Base-by-base conservation (phyloP, 345 rosid species). In the Linum lewisii region DNA sequence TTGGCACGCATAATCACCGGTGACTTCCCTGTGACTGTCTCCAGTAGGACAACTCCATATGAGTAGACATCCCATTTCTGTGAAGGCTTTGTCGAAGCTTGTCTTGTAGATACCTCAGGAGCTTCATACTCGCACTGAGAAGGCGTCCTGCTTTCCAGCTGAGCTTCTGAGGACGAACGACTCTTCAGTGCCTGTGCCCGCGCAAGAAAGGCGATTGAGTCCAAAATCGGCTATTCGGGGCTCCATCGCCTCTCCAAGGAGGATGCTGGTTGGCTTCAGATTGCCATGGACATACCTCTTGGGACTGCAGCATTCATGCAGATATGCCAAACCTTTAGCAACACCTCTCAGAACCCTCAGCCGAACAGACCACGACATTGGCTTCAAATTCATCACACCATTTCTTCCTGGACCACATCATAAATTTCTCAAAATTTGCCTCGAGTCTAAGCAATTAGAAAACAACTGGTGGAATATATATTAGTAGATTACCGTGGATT, bases 21-120 rank as follows among this genome's bases (percentile, higher is more conserved):
- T 7, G 71, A 62, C 52, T 63, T 66, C 20, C 75, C 71, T 21
- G 75, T 61, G 20, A 72, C 59, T 25, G 62, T 62, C 57, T 72
- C 75, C 29, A 66, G 56, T 37, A 62, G 26, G 20, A 72, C 62
- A 24, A 66, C 61, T 18, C 75, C 71, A n/a, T 51, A 72, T 26
- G 75, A 66, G 66, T 72, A 72, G 19, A 66, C 71, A 49, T 72
- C 75, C 75, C 75, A 71, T 24, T 72, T 72, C 61, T 72, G 75
- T 21, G 71, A 66, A 6, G 75, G 75, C 24, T 53, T 72, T 14
- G 60, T 21, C 15, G 60, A 21, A 20, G 37, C 16, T 5, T 21
- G 6, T 63, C 54, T 62, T 3, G 64, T 26, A 13, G 59, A 63
- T 16, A 42, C 18, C 64, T 72, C 71, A 10, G 75, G 75, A 29